Conservation (phyloP, 768 basidiomycete species). For the Pisolithus tinctorius region DNA sequence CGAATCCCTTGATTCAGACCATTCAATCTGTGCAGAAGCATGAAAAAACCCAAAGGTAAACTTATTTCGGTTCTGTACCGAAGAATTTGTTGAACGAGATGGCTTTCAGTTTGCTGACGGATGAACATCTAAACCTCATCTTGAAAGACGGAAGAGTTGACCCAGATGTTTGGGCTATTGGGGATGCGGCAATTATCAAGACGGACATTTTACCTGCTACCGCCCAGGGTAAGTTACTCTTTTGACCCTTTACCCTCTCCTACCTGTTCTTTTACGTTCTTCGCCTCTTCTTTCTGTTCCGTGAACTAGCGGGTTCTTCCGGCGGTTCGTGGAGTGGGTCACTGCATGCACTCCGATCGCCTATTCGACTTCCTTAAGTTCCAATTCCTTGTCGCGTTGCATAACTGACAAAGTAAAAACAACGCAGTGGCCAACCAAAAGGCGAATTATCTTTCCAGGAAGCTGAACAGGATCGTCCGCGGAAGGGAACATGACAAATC, state of each 20-base stretch:
- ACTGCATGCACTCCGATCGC: constrained; percentile 7
- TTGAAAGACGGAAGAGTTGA: constrained; percentile 47
- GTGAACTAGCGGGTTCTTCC: background rate
- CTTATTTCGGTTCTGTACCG: constrained; percentile 22
- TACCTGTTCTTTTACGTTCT: constrained; percentile 2
- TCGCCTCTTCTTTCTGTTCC: background rate
- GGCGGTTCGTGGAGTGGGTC: constrained; percentile 1
- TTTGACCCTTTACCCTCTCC: constrained; percentile 6
- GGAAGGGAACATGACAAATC: constrained; percentile 39
- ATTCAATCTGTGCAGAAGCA: constrained; percentile 58
- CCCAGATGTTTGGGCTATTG: constrained; percentile 74
- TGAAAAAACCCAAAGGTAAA: constrained; percentile 46
- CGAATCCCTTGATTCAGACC: constrained; percentile 69
- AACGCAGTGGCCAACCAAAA: constrained; percentile 68
- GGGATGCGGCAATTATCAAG: constrained; percentile 64
- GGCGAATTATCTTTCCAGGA: constrained; percentile 58
- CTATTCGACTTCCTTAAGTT: background rate
- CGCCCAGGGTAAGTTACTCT: constrained; percentile 54
- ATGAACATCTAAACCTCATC: constrained; percentile 57
- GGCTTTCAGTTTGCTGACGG: constrained; percentile 36
- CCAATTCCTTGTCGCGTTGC: constrained; percentile 1
- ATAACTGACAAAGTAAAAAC: background rate
- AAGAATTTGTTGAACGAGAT: background rate
- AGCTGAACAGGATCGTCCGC: constrained; percentile 57
- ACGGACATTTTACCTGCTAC: constrained; percentile 67